Base-by-base conservation (phyloP, 2,329 filamentous ascomycete genomes). In the Fusarium goolgardi region DNA sequence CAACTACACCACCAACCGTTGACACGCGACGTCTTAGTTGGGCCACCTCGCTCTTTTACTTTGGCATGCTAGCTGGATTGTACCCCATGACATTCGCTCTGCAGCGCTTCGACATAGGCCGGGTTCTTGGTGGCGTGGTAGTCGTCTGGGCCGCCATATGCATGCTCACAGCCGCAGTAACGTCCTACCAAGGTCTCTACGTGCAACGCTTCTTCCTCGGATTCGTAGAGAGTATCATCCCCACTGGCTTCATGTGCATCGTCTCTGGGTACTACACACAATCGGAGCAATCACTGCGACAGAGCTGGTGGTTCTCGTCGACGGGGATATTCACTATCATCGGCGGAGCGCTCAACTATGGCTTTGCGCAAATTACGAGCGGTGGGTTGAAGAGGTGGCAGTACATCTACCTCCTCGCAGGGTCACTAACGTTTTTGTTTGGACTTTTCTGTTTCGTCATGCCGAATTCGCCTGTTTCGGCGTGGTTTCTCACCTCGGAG, bases 41-140 rank as follows among this genome's bases (percentile, higher is more conserved):
- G 91, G 91, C 91, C 4, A 93, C 90, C 0, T 93, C 90, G 0
- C 82, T 93, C 72, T 93, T 94, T 80, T 94, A 93, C 80, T 93
- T 94, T 69, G 91, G 91, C 37, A 91, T 92, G 90, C 83, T 94
- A 3, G 88, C 86, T 1, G 91, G 91, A 0, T 80, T 91, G 5
- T 93, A 92, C 65, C 91, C 91, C 3, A 88, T 93, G 85, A 90
- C 89, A 0, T 92, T 90, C 62, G 81, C 86, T 1, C 81, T 92
- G 2, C 91, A 94, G 76, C 85, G 86, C 21, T 91, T 92, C 79
- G 82, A 87, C 61, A 82, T 88, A 3, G 85, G 88, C n/a, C 83
- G 84, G 46, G 85, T 91, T 2, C 83, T 94, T 4, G 90, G 90
- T 15, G 81, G 73, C 15, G 80, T 89, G 3, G 88, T 92, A 3